These are phyloP conservation scores for Suillus decipiens DNA, from an alignment of 768 basidiomycete genomes.

Conservation along the genomic window DNA sequence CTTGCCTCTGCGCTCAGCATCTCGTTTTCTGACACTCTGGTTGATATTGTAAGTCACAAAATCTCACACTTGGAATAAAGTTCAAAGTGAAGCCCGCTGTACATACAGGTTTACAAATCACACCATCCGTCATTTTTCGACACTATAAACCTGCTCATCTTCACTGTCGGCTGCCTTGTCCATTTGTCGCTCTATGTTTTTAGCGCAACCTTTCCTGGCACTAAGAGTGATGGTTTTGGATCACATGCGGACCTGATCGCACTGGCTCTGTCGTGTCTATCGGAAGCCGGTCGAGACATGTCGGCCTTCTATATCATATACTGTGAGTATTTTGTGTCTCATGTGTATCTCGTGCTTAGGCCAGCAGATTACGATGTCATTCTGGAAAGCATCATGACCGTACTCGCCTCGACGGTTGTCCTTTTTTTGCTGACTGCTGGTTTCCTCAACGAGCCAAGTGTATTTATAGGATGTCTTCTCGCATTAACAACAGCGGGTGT, in stretches of 20 bases:
- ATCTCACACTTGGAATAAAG: conserved; percentile 5
- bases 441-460: background rate
- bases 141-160: conserved; percentile 27
- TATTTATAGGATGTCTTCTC: background rate
- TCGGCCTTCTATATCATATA: conserved; percentile 23
- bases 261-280: conserved; percentile 8
- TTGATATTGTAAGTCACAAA: conserved; percentile 25
- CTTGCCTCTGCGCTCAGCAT: conserved; percentile 22
- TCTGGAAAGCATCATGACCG: conserved; percentile 25
- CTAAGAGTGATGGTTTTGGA: background rate
- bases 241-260: background rate
- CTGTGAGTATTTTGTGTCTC: conserved; percentile 19
- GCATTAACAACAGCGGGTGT: background rate
- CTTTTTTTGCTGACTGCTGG: background rate
- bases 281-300: conserved; percentile 23
- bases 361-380: conserved; percentile 33
- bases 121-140: conserved; percentile 20
- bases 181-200: conserved; percentile 19
- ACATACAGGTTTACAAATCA: conserved; percentile 25
- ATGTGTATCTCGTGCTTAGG: conserved; percentile 4
- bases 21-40: conserved; percentile 21
- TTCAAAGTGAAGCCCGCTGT: background rate
- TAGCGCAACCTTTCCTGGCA: conserved; percentile 11
- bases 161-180: conserved; percentile 23
- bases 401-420: conserved; percentile 22